These are phyloP conservation scores for Yarrowia sp. DNA, from an alignment of 805 yeast genomes.

Conservation along the genomic window DNA sequence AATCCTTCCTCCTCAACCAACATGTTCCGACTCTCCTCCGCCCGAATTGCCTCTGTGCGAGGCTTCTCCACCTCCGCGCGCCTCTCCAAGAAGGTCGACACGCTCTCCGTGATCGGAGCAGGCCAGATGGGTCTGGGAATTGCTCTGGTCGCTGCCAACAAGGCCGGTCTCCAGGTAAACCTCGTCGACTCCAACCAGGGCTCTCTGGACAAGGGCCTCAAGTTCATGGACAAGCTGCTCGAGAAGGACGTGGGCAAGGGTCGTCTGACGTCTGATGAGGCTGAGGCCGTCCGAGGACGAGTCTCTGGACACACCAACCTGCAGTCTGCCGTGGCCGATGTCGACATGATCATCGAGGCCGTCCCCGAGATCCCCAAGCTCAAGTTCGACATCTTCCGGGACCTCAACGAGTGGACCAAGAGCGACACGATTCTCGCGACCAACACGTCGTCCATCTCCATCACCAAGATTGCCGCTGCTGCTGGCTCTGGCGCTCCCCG, in stretches of 20 bases:
- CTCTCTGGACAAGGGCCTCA: conserved; percentile 39
- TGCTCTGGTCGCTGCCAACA: conserved; percentile 45
- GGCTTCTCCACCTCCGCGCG: conserved; percentile 8
- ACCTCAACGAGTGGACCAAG: conserved; percentile 38
- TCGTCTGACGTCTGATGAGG: conserved; percentile 38
- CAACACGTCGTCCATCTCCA: conserved; percentile 46
- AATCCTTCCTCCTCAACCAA: not conserved
- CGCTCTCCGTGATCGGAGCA: conserved; percentile 43
- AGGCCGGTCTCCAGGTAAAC: conserved; percentile 41
- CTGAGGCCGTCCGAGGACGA: conserved; percentile 35
- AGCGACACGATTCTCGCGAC: conserved; percentile 41
- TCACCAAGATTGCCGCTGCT: conserved; percentile 46
- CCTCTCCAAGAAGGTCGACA: conserved; percentile 29
- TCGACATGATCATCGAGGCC: conserved; percentile 46
- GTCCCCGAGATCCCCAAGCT: conserved; percentile 44
- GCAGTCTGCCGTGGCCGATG: conserved; percentile 33
- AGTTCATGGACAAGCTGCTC: conserved; percentile 42
- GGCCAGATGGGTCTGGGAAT: conserved; percentile 49
- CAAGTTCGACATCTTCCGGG: conserved; percentile 40
- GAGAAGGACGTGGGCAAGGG: conserved; percentile 42
- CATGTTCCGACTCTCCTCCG: conserved; percentile 17
- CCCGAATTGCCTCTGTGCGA: conserved; percentile 19
- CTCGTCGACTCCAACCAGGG: conserved; percentile 40
- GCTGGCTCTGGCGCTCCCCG: conserved; percentile 44
- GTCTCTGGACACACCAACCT: conserved; percentile 35